Base-by-base conservation (phyloP, 306 rosid genomes). In the Quercus wislizeni region DNA sequence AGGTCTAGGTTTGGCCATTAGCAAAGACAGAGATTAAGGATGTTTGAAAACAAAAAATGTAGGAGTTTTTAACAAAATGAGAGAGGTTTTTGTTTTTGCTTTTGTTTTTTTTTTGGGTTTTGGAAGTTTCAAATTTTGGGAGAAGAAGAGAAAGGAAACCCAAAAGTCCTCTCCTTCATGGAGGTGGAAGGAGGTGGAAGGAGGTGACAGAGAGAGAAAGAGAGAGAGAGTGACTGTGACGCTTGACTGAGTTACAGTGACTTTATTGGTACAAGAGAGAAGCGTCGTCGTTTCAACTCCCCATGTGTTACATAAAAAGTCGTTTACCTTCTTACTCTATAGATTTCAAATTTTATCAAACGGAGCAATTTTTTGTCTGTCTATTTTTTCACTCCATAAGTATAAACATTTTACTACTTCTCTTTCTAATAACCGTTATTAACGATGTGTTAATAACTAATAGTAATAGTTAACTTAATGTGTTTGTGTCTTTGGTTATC, bases 1-100 rank as follows among this genome's bases (percentile, higher is more conserved):
- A 1, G 97, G 91, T 79, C 89, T 86, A 58, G 97, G 92, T 89
- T 92, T 94, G 79, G 97, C 95, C 98, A 93, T 93, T 64, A 18
- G 80, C 76, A 33, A 56, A 9, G 23, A 18, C 38, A 18, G 51
- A 35, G 67, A 27, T 23, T 10, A 61, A 61, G 27, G 17, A 61
- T 9, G 31, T 4, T 23, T 78, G 41, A 55, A 7, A 41, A 41
- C 0, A 41, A 41, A 41, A 77, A 86, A 86, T 87, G 88, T 57
- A 19, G 79, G 80, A 67, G 81, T 52, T 55, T 6, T 30, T 41
- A 41, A 8, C 12, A 8, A n/a, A 74, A 69, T 55, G 27, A 49
- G 54, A 49, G 70, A n/a, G 17, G 17, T 11, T 49, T 49, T 12
- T 49, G 4, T 49, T 10, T 49, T 11, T 10, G 13, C 11, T 49